phyloP scores from a whole-genome alignment of 495 filamentous ascomycete species.

The Penicillium lividum region DNA sequence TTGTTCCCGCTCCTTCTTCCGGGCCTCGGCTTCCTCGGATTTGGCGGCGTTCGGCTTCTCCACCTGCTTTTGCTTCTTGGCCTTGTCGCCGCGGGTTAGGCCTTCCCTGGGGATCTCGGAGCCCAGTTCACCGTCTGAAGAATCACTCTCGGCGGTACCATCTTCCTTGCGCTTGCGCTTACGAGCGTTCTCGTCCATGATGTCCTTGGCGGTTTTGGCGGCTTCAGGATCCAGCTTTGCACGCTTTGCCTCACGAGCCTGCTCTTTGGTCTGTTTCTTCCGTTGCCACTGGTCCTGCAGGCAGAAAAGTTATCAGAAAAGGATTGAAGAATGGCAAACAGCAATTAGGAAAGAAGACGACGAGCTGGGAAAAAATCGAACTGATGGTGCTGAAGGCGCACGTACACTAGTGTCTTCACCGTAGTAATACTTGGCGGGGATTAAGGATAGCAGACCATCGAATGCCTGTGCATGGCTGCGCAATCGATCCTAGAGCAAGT shows the following conservation, averaged over 20 bases:
- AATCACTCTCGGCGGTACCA: conserved; percentile 42
- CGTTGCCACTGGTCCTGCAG: conserved; percentile 80
- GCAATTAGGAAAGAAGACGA: conserved; percentile 1
- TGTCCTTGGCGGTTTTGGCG: conserved; percentile 76
- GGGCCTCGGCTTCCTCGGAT: conserved; percentile 39
- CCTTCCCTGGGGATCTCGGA: conserved; percentile 46
- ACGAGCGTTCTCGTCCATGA: conserved; percentile 75
- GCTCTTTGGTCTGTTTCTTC: conserved; percentile 85
- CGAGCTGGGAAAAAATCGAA: conserved; percentile 12
- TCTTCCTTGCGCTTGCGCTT: conserved; percentile 64
- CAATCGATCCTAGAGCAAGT: conserved; percentile 66
- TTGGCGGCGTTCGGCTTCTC: conserved; percentile 35
- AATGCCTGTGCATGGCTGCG: conserved; percentile 84
- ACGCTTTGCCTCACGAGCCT: conserved; percentile 71
- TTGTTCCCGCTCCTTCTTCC: conserved; percentile 46
- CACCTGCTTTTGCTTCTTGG: conserved; percentile 39
- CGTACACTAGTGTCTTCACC: conserved; percentile 82
- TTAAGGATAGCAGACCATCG: conserved; percentile 86
- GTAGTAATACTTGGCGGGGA: conserved; percentile 91
- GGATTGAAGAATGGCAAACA: conserved; percentile 11
- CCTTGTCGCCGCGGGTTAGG: conserved; percentile 36
- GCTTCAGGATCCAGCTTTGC: conserved; percentile 82
- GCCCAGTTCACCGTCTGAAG: conserved; percentile 46
- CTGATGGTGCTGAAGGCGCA: conserved; percentile 26
- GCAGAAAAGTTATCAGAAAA: conserved; percentile 38